Base-by-base conservation (phyloP, 441 rosid genomes). In the Gossypium gossypioides region DNA sequence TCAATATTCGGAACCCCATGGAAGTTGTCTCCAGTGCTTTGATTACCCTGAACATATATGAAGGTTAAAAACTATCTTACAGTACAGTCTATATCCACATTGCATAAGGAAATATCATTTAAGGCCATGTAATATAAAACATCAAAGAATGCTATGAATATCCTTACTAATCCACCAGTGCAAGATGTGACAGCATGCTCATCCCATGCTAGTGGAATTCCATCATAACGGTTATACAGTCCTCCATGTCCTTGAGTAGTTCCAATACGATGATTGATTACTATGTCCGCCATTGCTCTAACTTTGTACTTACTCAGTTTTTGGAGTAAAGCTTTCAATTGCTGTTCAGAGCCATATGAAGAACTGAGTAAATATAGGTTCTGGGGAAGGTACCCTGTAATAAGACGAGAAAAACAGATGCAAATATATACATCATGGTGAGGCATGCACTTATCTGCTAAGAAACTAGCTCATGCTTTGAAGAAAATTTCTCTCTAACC, bases 261-360 rank as follows among this genome's bases (percentile, higher is more conserved):
- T 34, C 97, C 99, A 75, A 90, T 72, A 42, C 97, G 97, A 79
- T 94, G 99, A 79, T 92, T 94, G 82, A 94, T 88, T 76, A 94
- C 97, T 48, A 89, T 89, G 81, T 92, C 99, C 51, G 97, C 97
- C 97, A 94, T 94, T 40, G 97, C 85, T 86, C 99, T 85, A 69
- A 92, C 93, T 74, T 87, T 84, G 79, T 76, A 72, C 77, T 88
- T 89, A 78, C 82, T 89, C 97, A 94, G 86, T 80, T 87, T 89
- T 22, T 82, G 77, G 64, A 94, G 88, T 74, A 94, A 85, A 34
- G 84, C 82, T 71, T 81, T 94, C 71, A 94, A 71, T 1, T 79
- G 78, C n/a, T 85, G 85, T 84, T 90, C 97, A 19, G 97, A 87
- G 40, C 99, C 99, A 77, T 92, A 94, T 37, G 91, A 74, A 59